Evolutionary conservation across 768 basidiomycete species (phyloP).

Genomic region (Chalciporus piperatus): DNA sequence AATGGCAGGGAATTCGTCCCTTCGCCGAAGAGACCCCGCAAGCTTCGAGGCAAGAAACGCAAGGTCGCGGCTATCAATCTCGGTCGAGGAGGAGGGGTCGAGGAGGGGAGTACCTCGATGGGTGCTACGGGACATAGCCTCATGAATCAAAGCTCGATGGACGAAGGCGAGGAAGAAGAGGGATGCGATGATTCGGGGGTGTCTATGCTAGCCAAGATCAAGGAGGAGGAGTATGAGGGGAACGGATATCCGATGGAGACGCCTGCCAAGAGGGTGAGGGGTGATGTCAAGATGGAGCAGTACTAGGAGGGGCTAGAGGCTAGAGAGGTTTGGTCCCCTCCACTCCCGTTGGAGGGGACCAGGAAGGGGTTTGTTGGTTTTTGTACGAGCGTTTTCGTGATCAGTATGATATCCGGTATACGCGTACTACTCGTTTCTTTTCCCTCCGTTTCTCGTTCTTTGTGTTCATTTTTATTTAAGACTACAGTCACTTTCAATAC

Average conservation of each 20-base stretch:
- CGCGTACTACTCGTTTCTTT: neutral
- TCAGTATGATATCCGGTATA: neutral
- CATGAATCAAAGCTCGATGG: slow-evolving; percentile 28
- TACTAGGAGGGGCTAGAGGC: no score
- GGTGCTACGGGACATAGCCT: slow-evolving; percentile 8
- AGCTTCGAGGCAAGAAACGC: slow-evolving; percentile 32
- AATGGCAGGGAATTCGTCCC: slow-evolving; percentile 58
- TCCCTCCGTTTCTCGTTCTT: neutral
- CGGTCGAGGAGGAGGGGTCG: slow-evolving; percentile 4
- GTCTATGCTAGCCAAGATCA: slow-evolving; percentile 13
- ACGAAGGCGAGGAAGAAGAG: slow-evolving; percentile 38
- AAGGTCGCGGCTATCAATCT: slow-evolving; percentile 25
- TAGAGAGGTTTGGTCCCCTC: no score
- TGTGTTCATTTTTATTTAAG: slow-evolving; percentile 10
- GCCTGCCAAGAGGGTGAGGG: slow-evolving; percentile 27
- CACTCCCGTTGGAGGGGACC: neutral
- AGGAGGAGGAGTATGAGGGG: slow-evolving; percentile 33
- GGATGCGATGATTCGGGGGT: slow-evolving; percentile 8
- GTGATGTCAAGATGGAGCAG: slow-evolving; percentile 15
- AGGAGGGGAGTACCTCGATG: slow-evolving; percentile 18
- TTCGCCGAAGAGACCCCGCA: slow-evolving; percentile 45
- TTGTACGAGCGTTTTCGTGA: neutral
- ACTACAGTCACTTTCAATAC: slow-evolving; percentile 22
- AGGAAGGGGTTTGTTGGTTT: no score
- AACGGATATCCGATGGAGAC: slow-evolving; percentile 14